Base-by-base conservation (phyloP, 2,329 filamentous ascomycete genomes). In the Phialophora tarda region DNA sequence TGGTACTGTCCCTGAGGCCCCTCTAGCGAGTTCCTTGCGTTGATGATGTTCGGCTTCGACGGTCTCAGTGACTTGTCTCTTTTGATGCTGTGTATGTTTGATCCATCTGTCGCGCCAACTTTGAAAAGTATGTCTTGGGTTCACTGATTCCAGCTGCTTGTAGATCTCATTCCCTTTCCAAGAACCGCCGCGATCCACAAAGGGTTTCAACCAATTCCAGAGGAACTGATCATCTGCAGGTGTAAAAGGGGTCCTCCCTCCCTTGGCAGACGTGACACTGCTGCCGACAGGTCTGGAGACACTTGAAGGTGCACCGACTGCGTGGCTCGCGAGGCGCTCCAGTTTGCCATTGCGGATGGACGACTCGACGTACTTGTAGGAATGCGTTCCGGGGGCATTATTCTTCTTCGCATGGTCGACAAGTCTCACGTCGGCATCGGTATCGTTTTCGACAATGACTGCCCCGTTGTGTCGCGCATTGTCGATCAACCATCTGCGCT, bases 341-440 rank as follows among this genome's bases (percentile, higher is more conserved):
- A 88, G 71, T 44, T 74, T 73, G 8, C 82, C 82, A 14, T 81
- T 76, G 21, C 77, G 74, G 60, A 89, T 76, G 0, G 85, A 88
- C 47, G 78, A 73, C 50, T 87, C 84, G 56, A 90, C 80, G 73
- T 84, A 89, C 64, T 78, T 81, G 73, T 85, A 89, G 1, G 85
- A 88, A 68, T 85, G 81, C 77, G 82, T 82, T 51, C 83, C 82
- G 1, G 81, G 74, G 14, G 83, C 82, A 12, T 69, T 56, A 67
- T 84, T 80, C 66, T 79, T 81, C 68, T 78, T 82, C 47, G 79
- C 71, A 73, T 89, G 86, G 74, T 89, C 87, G 23, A 86, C 84
- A 53, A 89, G 82, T 61, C 82, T 78, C 70, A 86, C 80, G 71
- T 88, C 85, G 53, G 87, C 86, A 56, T 83, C 77, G 66, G 81